Evolutionary conservation across 352 stramenopile species (phyloP).

Genomic region (Globisporangium viniferum): DNA sequence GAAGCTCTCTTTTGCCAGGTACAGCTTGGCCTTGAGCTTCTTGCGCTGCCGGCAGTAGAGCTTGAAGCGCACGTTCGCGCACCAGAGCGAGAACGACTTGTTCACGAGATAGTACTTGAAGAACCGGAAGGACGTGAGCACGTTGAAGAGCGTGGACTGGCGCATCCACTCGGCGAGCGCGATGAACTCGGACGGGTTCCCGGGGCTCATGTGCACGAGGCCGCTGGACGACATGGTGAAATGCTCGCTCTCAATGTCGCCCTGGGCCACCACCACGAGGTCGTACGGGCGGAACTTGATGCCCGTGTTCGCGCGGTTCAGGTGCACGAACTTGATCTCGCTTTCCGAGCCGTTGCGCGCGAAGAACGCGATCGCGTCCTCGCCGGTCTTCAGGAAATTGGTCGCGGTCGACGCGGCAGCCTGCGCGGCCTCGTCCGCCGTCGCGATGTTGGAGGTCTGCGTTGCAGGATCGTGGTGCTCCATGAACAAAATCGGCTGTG

Average conservation of each 20-base stretch:
- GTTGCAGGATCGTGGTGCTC: conserved; percentile 43
- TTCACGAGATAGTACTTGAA: conserved; percentile 94
- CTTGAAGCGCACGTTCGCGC: conserved; percentile 87
- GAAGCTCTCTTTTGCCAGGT: conserved; percentile 91
- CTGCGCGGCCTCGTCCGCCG: conserved; percentile 42
- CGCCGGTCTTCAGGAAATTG: conserved; percentile 67
- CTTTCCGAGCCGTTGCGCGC: conserved; percentile 88
- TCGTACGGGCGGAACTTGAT: conserved; percentile 90
- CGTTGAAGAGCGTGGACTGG: conserved; percentile 93
- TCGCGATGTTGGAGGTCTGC: conserved; percentile 30
- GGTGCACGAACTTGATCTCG: conserved; percentile 94
- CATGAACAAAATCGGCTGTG: conserved; percentile 41
- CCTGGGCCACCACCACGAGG: conserved; percentile 82
- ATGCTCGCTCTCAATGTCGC: conserved; percentile 82
- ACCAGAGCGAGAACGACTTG: conserved; percentile 90
- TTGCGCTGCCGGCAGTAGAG: conserved; percentile 89
- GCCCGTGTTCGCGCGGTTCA: conserved; percentile 76
- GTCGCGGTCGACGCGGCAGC: conserved; percentile 47
- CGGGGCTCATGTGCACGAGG: conserved; percentile 67
- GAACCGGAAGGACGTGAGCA: conserved; percentile 92
- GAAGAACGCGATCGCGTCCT: conserved; percentile 95
- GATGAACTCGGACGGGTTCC: conserved; percentile 90
- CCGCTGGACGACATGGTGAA: conserved; percentile 91
- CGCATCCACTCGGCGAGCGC: conserved; percentile 94
- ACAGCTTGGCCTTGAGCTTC: conserved; percentile 75